A percentile compares a stretch with the other conserved stretches of the same genome.
These are phyloP conservation scores for Thalassiosira profunda DNA, from an alignment of 108 stramenopile species.

Conservation along the genomic window DNA sequence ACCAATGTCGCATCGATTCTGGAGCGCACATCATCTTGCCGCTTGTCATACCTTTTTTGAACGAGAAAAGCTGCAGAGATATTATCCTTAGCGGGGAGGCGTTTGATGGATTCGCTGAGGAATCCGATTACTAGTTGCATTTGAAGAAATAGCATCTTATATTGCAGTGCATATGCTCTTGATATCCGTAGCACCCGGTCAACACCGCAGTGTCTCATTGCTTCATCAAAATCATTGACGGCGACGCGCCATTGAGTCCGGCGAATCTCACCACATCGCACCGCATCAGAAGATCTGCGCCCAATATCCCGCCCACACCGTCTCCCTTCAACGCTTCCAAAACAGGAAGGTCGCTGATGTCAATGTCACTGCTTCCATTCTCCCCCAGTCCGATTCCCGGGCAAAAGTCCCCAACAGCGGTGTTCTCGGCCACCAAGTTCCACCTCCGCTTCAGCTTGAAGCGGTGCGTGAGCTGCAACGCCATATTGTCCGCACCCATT, in stretches of 20 bases:
- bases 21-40: too few relatives aligned
- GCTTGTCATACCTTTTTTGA: too few relatives aligned
- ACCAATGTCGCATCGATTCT: too few relatives aligned
- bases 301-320: constrained; percentile 75
- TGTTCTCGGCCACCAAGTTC: constrained; percentile 34
- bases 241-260: constrained; percentile 25
- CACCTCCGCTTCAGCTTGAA: constrained; percentile 54
- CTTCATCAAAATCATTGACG: constrained; percentile 26
- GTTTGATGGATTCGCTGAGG: too few relatives aligned
- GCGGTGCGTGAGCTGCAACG: constrained; percentile 70
- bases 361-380: constrained; percentile 34
- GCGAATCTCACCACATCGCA: constrained; percentile 44
- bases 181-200: too few relatives aligned
- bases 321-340: constrained; percentile 58
- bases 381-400: constrained; percentile 23
- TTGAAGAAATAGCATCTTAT: too few relatives aligned
- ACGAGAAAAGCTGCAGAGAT: too few relatives aligned
- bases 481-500: constrained; percentile 75
- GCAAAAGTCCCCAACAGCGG: constrained; percentile 6
- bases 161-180: too few relatives aligned
- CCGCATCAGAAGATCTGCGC: constrained; percentile 72
- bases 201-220: too few relatives aligned
- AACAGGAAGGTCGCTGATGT: constrained; percentile 79
- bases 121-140: too few relatives aligned
- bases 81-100: too few relatives aligned